Evolutionary conservation across 2,329 filamentous ascomycete species (phyloP).

Genomic region (Tolypocladium cylindrosporum): DNA sequence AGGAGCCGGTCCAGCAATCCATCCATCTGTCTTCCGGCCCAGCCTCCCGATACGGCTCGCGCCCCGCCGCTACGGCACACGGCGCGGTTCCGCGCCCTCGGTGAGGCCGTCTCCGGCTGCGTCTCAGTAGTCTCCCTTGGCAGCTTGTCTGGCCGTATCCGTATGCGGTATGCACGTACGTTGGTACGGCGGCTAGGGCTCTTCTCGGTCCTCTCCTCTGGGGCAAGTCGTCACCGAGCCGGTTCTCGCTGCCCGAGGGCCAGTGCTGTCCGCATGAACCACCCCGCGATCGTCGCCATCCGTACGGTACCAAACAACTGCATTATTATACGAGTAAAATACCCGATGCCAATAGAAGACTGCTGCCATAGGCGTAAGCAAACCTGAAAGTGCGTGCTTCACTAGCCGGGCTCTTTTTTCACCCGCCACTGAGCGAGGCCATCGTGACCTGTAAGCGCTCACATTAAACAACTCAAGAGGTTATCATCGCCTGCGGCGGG

Average conservation of each 20-base stretch:
- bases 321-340: too few species aligned
- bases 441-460: too few species aligned
- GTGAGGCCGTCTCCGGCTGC: slow-evolving; percentile 12
- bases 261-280: background rate
- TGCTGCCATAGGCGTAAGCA: too few species aligned
- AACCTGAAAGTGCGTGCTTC: too few species aligned
- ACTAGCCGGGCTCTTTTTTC: too few species aligned
- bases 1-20: background rate
- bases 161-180: background rate
- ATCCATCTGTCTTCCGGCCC: background rate
- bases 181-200: background rate
- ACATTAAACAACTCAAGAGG: too few species aligned
- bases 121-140: background rate
- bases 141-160: background rate
- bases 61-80: slow-evolving; percentile 9
- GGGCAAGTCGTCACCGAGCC: background rate
- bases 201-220: background rate
- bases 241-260: background rate
- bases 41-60: background rate
- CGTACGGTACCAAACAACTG: background rate
- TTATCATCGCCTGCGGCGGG: too few species aligned
- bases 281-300: background rate
- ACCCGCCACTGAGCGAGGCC: too few species aligned
- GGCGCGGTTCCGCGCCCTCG: slow-evolving; percentile 19
- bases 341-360: too few species aligned